Base-by-base conservation (phyloP, 495 filamentous ascomycete species). In the Penicillium angulare region DNA sequence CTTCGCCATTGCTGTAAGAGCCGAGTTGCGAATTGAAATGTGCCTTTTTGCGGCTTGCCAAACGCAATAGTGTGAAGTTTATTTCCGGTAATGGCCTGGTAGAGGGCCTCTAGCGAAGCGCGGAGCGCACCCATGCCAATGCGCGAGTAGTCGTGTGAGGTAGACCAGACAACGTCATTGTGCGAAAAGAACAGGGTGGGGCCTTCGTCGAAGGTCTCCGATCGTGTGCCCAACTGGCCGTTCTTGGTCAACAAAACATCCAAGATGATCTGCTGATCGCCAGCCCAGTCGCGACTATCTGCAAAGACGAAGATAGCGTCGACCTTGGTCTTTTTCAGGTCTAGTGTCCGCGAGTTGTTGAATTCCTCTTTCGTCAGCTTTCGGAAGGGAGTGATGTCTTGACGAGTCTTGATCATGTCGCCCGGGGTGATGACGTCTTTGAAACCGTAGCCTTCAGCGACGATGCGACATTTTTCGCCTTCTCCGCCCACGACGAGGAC, bases 261-360 rank as follows among this genome's bases (percentile, higher is more conserved):
- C 34, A 96, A 75, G 55, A 96, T 95, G 73, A 96, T 96, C 60
- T 96, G 90, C 57, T 92, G 79, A n/a, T n/a, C n/a, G n/a, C n/a
- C n/a, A n/a, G n/a, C n/a, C n/a, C n/a, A n/a, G n/a, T n/a, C n/a
- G n/a, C n/a, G n/a, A n/a, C n/a, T n/a, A n/a, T n/a, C n/a, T n/a
- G n/a, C n/a, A n/a, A n/a, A n/a, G n/a, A n/a, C n/a, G n/a, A n/a
- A n/a, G n/a, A n/a, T n/a, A n/a, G n/a, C n/a, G n/a, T n/a, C n/a
- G n/a, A n/a, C n/a, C 63, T 96, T 90, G 29, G 82, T 73, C 43
- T 86, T 72, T 20, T 69, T 71, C 46, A 84, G 78, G 43, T 86
- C 78, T 0, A 88, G 80, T 8, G 79, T 70, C 20, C 83, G 77
- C 0, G 88, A 92, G 65, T 86, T 85, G 5, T 75, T 63, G 47